Percentiles rank a stretch among this genome's conserved stretches.
phyloP scores from a whole-genome alignment of 2,329 filamentous ascomycete species.

The Xylaria sp. region DNA sequence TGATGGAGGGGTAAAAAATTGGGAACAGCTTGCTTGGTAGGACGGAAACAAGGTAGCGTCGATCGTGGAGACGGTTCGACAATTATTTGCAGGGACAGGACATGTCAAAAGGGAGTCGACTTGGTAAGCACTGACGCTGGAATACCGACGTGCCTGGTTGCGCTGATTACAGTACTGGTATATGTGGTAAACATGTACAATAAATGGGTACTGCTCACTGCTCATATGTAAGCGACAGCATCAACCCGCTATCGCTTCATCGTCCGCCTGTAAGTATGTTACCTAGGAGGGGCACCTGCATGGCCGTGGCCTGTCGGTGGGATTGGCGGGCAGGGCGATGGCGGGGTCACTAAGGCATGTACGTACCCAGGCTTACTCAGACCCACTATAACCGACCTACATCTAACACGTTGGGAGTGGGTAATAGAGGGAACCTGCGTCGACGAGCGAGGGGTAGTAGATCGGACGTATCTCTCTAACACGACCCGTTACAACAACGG shows the following conservation, averaged over 20 bases:
- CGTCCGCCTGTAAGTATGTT: slow-evolving; percentile 8
- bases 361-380: slow-evolving; percentile 44
- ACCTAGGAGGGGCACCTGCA: slow-evolving; percentile 20
- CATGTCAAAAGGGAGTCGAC: slow-evolving; percentile 5
- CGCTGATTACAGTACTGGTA: not conserved
- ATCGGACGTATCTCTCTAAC: slow-evolving; percentile 32
- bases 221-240: slow-evolving; percentile 23
- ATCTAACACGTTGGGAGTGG: slow-evolving; percentile 4
- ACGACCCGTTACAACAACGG: slow-evolving; percentile 16
- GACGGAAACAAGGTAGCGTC: slow-evolving; percentile 30
- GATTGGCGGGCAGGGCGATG: slow-evolving; percentile 23
- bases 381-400: slow-evolving; percentile 33
- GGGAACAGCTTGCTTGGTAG: slow-evolving; percentile 32
- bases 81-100: slow-evolving; percentile 17
- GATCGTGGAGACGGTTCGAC: slow-evolving; percentile 25
- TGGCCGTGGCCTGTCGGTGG: slow-evolving; percentile 11
- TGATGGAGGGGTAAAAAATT: slow-evolving; percentile 47
- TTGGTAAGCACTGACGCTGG: slow-evolving; percentile 27
- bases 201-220: slow-evolving; percentile 9
- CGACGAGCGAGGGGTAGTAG: slow-evolving; percentile 29
- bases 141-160: slow-evolving; percentile 17
- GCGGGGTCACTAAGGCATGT: slow-evolving; percentile 35
- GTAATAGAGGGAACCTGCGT: slow-evolving; percentile 19
- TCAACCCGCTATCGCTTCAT: slow-evolving; percentile 26
- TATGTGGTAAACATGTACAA: slow-evolving; percentile 1